Conservation (phyloP, 2,329 filamentous ascomycete genomes). For the Trichoderma atroviride region DNA sequence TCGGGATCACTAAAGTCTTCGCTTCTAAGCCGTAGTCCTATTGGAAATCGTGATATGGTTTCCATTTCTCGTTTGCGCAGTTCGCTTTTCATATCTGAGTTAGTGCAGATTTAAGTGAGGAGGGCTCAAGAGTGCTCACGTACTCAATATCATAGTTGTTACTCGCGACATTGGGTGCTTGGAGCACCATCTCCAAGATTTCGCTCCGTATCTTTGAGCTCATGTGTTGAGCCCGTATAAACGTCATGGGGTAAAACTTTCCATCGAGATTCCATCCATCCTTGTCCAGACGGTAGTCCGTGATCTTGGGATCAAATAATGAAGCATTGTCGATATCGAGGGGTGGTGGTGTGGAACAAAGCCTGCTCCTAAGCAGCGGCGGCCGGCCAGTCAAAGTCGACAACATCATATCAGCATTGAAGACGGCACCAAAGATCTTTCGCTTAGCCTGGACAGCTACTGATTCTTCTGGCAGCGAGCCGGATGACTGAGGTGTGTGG, state of each 20-base stretch:
- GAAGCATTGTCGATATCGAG: conserved; percentile 22
- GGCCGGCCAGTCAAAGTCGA: conserved; percentile 25
- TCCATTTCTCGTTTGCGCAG: conserved; percentile 15
- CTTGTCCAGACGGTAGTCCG: conserved; percentile 9
- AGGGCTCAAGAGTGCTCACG: not conserved
- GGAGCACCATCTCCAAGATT: conserved; percentile 22
- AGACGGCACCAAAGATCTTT: conserved; percentile 22
- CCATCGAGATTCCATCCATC: conserved; percentile 25
- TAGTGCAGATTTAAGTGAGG: not conserved
- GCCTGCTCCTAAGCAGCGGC: conserved; percentile 13
- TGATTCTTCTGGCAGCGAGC: not conserved
- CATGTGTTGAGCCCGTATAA: conserved; percentile 16
- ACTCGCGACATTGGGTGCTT: conserved; percentile 11
- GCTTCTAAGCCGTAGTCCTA: conserved; percentile 7
- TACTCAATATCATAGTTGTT: conserved; percentile 13
- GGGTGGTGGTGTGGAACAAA: conserved; percentile 22
- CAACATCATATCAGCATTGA: conserved; percentile 20
- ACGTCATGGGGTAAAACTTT: conserved; percentile 4
- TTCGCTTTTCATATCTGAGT: not conserved
- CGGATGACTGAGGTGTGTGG: conserved; percentile 2
- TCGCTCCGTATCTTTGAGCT: conserved; percentile 13
- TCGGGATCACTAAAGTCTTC: conserved; percentile 51
- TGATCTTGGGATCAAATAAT: not conserved
- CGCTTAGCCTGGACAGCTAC: conserved; percentile 22
- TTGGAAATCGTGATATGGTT: conserved; percentile 14